Evolutionary conservation across 2,329 filamentous ascomycete genomes (phyloP), one percentile per base, ranked within the genome.

Genomic region (Boeremia lycopersici): DNA sequence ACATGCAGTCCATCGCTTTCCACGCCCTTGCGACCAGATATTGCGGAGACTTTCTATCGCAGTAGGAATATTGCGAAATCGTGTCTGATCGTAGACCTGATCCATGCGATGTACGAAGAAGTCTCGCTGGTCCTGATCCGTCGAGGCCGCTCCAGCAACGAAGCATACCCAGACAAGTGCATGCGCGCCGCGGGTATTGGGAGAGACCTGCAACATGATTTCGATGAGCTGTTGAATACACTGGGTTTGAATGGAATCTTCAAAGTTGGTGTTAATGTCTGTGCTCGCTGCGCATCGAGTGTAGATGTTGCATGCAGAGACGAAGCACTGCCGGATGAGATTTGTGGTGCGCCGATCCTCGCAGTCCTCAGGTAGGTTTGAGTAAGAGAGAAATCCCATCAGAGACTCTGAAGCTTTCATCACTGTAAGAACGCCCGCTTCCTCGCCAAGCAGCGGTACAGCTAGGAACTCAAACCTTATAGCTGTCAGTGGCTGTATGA

Each of bases 91-190:
- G n/a, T 67, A 62, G 2, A 64, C 53, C 15, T 28, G 34, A 13
- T 54, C 29, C 59, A 67, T 62, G 25, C 53, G 52, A 25, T 59
- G 29, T 0, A 56, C 54, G 19, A 65, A 64, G 41, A 60, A 64
- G 7, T 45, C 33, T 26, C 64, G 49, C 12, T 62, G 58, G 9
- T 23, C 29, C 4, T 43, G 56, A 23, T 63, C 56, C 8, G 41
- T 54, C 10, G 60, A 39, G 25, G 56, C 62, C 2, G 61, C 64
- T 15, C 57, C 62, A 19, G 57, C 64, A 19, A 67, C 38, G 35
- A 67, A 67, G 34, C 61, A 65, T 2, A 59, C 57, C 62, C 62
- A 65, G 4, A 65, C 64, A 2, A 67, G 53, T 1, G 57, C 58
- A 30, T 67, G 64, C 2, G 59, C 59, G 5, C 61, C 59, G 10